phyloP scores from a whole-genome alignment of 495 filamentous ascomycete genomes.

The Astrocystis sublimbata region DNA sequence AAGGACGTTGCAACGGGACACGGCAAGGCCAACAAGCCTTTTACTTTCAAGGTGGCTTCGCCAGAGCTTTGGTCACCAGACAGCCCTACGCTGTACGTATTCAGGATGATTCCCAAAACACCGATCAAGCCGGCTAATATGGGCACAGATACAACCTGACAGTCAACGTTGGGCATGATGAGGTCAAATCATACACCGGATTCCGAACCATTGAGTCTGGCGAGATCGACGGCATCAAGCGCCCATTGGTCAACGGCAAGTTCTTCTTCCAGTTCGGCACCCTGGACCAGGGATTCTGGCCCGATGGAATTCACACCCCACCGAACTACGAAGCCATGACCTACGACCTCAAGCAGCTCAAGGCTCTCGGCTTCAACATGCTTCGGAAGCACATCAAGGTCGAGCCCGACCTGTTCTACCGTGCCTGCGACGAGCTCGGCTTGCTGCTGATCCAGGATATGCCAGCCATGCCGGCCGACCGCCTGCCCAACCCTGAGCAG shows the following conservation, averaged over 20 bases:
- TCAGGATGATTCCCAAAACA: not conserved
- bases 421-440: constrained; percentile 64
- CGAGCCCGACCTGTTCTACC: constrained; percentile 64
- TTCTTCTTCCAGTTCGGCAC: constrained; percentile 67
- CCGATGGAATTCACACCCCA: constrained; percentile 63
- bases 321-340: constrained; percentile 65
- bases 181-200: constrained; percentile 62
- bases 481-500: constrained; percentile 47
- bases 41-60: constrained; percentile 52
- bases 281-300: constrained; percentile 70
- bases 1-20: constrained; percentile 33
- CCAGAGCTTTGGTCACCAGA: constrained; percentile 62
- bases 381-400: constrained; percentile 74
- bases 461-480: constrained; percentile 53
- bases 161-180: constrained; percentile 56
- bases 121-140: not conserved
- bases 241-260: constrained; percentile 63
- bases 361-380: constrained; percentile 66
- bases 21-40: constrained; percentile 46
- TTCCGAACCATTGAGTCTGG: constrained; percentile 62
- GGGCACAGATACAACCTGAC: constrained; percentile 55
- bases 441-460: constrained; percentile 69
- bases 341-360: constrained; percentile 61
- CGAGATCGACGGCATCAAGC: constrained; percentile 57
- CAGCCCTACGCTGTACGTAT: constrained; percentile 51